These are phyloP conservation scores for Corylus heterophylla DNA, from an alignment of 306 rosid species.

Conservation along the genomic window DNA sequence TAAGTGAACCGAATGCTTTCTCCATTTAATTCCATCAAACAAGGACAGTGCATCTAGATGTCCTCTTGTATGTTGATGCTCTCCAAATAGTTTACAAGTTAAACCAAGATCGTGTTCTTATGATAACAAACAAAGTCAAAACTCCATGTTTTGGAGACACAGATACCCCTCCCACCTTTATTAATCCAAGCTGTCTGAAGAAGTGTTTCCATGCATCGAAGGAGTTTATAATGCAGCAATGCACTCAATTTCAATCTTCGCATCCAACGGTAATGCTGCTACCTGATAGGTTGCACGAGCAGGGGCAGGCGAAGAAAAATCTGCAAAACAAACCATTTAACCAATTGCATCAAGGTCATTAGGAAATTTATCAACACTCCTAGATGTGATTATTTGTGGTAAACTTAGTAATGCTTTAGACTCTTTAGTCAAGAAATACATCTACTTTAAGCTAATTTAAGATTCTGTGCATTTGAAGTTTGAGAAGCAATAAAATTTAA, in stretches of 20 bases:
- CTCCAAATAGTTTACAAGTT: neutral
- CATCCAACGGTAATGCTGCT: slow-evolving; percentile 88
- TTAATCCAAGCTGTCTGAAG: slow-evolving; percentile 31
- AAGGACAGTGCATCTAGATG: neutral
- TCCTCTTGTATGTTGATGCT: neutral
- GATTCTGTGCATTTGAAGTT: no score
- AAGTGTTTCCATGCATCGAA: neutral
- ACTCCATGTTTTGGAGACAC: slow-evolving; percentile 21
- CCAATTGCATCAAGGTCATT: neutral
- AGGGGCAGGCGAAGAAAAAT: slow-evolving; percentile 78
- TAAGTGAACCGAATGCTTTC: no score
- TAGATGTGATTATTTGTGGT: neutral
- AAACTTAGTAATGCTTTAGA: neutral
- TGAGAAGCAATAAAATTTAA: no score
- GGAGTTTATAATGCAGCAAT: slow-evolving; percentile 60
- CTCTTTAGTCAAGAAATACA: neutral
- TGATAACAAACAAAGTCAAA: neutral
- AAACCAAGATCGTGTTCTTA: no score
- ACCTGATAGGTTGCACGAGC: slow-evolving; percentile 93
- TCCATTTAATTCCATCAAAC: neutral
- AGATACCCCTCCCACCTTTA: slow-evolving; percentile 36
- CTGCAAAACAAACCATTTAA: slow-evolving; percentile 43
- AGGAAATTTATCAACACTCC: neutral
- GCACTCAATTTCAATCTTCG: slow-evolving; percentile 95
- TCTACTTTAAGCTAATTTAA: no score